Conservation (phyloP, 495 filamentous ascomycete species). For the Podospora tetraspora region DNA sequence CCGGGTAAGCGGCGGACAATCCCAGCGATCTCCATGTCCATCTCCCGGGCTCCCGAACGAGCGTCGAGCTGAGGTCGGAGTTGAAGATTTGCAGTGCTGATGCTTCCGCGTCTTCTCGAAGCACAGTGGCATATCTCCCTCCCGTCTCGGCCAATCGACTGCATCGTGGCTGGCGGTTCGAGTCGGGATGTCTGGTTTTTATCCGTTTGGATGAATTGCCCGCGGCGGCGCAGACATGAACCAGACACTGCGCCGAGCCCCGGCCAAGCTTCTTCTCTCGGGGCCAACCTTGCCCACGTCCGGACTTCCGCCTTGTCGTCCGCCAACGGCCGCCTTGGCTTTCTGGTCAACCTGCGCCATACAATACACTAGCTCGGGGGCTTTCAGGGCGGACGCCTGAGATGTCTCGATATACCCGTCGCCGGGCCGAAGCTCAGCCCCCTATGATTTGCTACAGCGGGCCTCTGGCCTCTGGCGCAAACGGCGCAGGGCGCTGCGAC, state of each 20-base stretch:
- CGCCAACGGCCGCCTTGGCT: not conserved
- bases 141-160: not conserved
- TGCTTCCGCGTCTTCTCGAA: not conserved
- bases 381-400: not conserved
- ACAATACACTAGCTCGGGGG: too few species aligned
- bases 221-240: not conserved
- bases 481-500: not conserved
- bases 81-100: not conserved
- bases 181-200: not conserved
- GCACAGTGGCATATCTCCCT: not conserved
- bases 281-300: not conserved
- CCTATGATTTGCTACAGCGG: not conserved
- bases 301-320: not conserved
- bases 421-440: not conserved
- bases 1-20: not conserved
- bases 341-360: not conserved
- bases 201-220: not conserved
- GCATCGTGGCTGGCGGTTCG: not conserved
- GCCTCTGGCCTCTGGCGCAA: not conserved
- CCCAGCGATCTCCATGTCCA: not conserved
- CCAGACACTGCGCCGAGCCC: not conserved
- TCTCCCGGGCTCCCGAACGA: not conserved
- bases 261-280: not conserved
- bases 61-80: not conserved
- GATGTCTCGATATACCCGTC: not conserved